Evolutionary conservation across 2,329 filamentous ascomycete genomes (phyloP).

Genomic region (Sporothrix brunneoviolacea): DNA sequence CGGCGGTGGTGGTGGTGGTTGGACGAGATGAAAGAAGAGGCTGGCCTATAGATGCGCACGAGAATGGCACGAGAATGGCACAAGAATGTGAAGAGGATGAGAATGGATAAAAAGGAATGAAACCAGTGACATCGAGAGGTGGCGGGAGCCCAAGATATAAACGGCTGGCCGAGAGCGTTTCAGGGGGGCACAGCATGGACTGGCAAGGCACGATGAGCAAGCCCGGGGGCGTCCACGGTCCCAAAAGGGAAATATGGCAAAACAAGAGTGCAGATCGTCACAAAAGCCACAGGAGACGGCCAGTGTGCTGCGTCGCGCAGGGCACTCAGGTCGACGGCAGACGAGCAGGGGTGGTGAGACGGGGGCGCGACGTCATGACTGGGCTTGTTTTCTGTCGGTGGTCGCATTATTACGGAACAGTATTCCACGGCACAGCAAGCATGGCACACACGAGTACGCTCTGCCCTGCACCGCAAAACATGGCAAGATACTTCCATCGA

Average conservation of each 20-base stretch:
- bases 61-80: not conserved
- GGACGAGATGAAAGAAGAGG: not conserved
- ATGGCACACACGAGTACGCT: too few species aligned
- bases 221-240: too few species aligned
- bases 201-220: too few species aligned
- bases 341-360: constrained; percentile 10
- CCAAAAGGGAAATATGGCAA: constrained; percentile 4
- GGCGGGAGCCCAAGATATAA: constrained; percentile 2
- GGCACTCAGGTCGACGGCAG: not conserved
- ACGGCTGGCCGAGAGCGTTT: not conserved
- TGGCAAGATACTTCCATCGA: too few species aligned
- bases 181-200: too few species aligned
- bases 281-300: too few species aligned
- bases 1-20: not conserved
- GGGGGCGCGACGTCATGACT: constrained; percentile 8
- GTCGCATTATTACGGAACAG: too few species aligned
- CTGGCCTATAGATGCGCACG: not conserved
- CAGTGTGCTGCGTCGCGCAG: too few species aligned
- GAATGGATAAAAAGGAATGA: not conserved
- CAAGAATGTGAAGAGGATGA: constrained; percentile 1
- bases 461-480: too few species aligned
- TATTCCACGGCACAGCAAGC: too few species aligned
- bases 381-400: too few species aligned
- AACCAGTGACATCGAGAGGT: not conserved
- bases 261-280: constrained; percentile 4